Conservation (phyloP, 805 yeast species). For the Pichia kluyveri region DNA sequence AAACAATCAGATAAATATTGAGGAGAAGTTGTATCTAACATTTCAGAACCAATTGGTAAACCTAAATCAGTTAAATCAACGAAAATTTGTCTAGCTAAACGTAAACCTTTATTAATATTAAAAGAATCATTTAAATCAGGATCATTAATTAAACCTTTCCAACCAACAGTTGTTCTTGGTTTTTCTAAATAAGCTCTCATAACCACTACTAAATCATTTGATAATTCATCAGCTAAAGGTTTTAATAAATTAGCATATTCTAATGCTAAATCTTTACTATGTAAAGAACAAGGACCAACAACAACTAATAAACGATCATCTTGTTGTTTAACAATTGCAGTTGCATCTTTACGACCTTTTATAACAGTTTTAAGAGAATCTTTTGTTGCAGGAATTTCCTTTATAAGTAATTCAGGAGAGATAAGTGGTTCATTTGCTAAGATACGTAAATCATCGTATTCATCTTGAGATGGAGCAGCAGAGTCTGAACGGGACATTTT, state of each 20-base stretch:
- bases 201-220: constrained; percentile 69
- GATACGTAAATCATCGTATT: constrained; percentile 66
- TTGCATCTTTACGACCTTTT: constrained; percentile 70
- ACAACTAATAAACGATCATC: constrained; percentile 82
- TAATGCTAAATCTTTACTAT: constrained; percentile 80
- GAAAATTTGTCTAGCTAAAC: constrained; percentile 78
- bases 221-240: constrained; percentile 57
- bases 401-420: constrained; percentile 85
- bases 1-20: constrained; percentile 87
- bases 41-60: constrained; percentile 91
- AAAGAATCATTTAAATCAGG: constrained; percentile 90
- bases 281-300: constrained; percentile 97
- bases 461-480: constrained; percentile 49
- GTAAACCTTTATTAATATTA: constrained; percentile 91
- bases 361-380: constrained; percentile 54
- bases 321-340: constrained; percentile 59
- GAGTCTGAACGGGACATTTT: constrained; percentile 8
- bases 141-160: constrained; percentile 97
- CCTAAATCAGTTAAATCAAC: constrained; percentile 70
- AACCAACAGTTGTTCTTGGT: constrained; percentile 98
- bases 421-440: constrained; percentile 90
- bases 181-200: constrained; percentile 98
- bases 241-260: constrained; percentile 74
- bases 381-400: constrained; percentile 64
- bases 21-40: constrained; percentile 97